A percentile compares a stretch with the other conserved stretches of the same genome.
Conservation (phyloP, 2,329 filamentous ascomycete genomes). For the Fusarium sp. region DNA sequence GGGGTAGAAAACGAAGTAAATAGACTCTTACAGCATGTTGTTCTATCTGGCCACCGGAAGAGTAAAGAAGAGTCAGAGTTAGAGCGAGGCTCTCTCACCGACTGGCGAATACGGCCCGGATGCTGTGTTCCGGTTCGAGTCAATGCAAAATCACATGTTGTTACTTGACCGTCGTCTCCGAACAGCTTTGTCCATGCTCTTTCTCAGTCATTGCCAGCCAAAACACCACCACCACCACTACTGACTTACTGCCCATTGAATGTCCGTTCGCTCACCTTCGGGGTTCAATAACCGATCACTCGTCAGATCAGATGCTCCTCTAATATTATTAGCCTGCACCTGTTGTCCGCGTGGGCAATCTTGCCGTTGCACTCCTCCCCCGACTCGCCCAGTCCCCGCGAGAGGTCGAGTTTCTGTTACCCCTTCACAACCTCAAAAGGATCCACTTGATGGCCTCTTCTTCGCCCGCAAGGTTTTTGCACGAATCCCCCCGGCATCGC, state of each 20-base stretch:
- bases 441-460: slow-evolving; percentile 46
- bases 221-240: slow-evolving; percentile 16
- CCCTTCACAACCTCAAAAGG: slow-evolving; percentile 43
- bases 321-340: slow-evolving; percentile 4
- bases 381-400: slow-evolving; percentile 42
- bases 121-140: background rate
- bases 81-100: background rate
- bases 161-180: slow-evolving; percentile 1
- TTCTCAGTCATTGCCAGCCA: slow-evolving; percentile 3
- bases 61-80: background rate
- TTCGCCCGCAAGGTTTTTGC: slow-evolving; percentile 37
- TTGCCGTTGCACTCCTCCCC: slow-evolving; percentile 23
- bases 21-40: background rate
- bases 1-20: slow-evolving; percentile 26
- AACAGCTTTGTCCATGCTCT: background rate
- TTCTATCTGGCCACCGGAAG: background rate
- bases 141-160: slow-evolving; percentile 5
- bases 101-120: background rate
- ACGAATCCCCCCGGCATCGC: slow-evolving; percentile 26
- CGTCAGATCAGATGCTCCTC: background rate
- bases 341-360: slow-evolving; percentile 21
- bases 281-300: background rate
- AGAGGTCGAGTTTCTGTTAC: slow-evolving; percentile 47
- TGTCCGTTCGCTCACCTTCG: background rate
- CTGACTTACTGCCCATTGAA: background rate